Conservation (phyloP, 2,329 filamentous ascomycete species). For the Amphichorda felina region DNA sequence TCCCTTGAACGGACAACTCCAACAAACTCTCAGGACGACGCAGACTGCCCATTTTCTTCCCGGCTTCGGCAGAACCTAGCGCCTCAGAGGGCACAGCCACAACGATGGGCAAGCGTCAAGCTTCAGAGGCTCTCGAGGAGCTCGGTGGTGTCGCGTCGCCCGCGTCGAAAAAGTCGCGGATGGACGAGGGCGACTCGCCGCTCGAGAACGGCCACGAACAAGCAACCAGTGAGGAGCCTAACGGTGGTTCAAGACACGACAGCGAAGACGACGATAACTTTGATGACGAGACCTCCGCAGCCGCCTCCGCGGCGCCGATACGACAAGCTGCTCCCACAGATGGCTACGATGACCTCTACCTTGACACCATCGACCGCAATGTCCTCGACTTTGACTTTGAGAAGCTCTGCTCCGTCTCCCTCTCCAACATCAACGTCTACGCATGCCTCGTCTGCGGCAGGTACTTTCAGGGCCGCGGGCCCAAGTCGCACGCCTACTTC, state of each 20-base stretch:
- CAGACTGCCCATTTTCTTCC: too few species aligned
- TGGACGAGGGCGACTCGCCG: slow-evolving; percentile 31
- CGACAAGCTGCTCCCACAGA: slow-evolving; percentile 70
- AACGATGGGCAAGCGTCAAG: slow-evolving; percentile 42
- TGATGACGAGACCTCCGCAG: slow-evolving; percentile 20
- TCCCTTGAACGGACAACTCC: too few species aligned
- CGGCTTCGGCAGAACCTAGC: too few species aligned
- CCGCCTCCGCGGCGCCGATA: slow-evolving; percentile 29
- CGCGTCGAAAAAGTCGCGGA: slow-evolving; percentile 44
- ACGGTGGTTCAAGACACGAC: slow-evolving; percentile 17
- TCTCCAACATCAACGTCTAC: slow-evolving; percentile 98
- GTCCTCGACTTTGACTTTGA: slow-evolving; percentile 98
- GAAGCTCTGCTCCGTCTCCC: slow-evolving; percentile 89
- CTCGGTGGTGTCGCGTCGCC: slow-evolving; percentile 41
- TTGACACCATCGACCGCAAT: slow-evolving; percentile 89
- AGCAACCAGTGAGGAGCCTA: slow-evolving; percentile 15
- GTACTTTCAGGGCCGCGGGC: slow-evolving; percentile 89
- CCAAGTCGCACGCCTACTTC: slow-evolving; percentile 94
- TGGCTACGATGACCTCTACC: slow-evolving; percentile 91
- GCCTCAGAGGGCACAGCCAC: too few species aligned
- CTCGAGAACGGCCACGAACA: slow-evolving; percentile 19
- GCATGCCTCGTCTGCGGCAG: slow-evolving; percentile 96
- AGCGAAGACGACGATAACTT: slow-evolving; percentile 29
- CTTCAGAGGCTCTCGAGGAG: slow-evolving; percentile 48
- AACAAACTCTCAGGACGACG: too few species aligned